A percentile compares a stretch with the other conserved stretches of the same genome.
phyloP scores from a whole-genome alignment of 495 filamentous ascomycete genomes.

The Penicillium crystallinum region DNA sequence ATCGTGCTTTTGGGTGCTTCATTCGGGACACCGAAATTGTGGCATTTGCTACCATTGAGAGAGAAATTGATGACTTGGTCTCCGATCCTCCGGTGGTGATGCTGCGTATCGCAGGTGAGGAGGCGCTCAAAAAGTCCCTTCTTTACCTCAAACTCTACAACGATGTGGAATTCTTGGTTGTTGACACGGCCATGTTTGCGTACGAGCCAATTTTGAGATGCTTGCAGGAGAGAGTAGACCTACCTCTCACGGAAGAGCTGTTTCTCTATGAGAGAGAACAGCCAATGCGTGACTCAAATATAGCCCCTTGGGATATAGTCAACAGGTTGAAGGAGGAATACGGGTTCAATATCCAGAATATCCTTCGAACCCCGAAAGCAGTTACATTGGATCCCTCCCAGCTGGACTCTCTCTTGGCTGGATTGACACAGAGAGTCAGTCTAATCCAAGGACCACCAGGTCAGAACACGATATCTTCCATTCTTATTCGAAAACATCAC shows the following conservation, averaged over 20 bases:
- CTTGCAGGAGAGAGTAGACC: conserved; percentile 50
- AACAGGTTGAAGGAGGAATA: conserved; percentile 9
- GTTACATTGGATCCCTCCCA: conserved; percentile 57
- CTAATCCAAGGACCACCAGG: conserved; percentile 75
- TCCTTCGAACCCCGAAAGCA: conserved; percentile 24
- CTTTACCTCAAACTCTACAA: conserved; percentile 30
- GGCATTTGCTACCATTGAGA: conserved; percentile 57
- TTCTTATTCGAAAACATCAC: no score
- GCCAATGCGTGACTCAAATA: conserved; percentile 9
- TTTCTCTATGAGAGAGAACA: conserved; percentile 30
- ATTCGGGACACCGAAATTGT: conserved; percentile 45
- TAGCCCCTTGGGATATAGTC: conserved; percentile 21
- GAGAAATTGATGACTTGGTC: conserved; percentile 50
- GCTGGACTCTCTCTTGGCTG: conserved; percentile 48
- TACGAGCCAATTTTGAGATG: conserved; percentile 64
- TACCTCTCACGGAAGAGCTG: conserved; percentile 50
- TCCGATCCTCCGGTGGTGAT: conserved; percentile 43
- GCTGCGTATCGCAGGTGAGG: conserved; percentile 46
- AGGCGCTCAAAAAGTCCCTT: conserved; percentile 38
- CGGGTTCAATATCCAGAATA: conserved; percentile 15
- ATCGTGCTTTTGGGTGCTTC: conserved; percentile 59
- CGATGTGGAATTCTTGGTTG: conserved; percentile 45
- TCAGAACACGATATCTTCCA: conserved; percentile 23
- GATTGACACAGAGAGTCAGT: conserved; percentile 51
- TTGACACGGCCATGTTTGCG: conserved; percentile 64